These are phyloP conservation scores for Talaromyces marneffei DNA, from an alignment of 2,329 filamentous ascomycete genomes.

Conservation along the genomic window DNA sequence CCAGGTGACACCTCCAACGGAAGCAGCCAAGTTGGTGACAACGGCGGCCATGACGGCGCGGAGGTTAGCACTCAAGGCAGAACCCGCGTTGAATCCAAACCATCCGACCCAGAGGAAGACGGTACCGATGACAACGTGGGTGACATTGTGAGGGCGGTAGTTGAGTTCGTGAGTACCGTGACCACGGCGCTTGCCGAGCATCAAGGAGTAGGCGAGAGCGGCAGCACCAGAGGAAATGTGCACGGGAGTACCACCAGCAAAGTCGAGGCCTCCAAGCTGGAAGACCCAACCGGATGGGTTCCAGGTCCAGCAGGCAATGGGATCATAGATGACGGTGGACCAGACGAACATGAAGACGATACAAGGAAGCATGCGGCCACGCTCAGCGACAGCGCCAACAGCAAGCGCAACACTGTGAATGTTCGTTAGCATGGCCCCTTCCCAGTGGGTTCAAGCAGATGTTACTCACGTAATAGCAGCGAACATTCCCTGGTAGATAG, in stretches of 20 bases:
- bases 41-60: conserved; percentile 81
- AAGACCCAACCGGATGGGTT: conserved; percentile 76
- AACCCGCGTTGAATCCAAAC: conserved; percentile 92
- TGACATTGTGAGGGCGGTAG: conserved; percentile 88
- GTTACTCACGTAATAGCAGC: conserved; percentile 71
- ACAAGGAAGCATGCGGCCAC: conserved; percentile 80
- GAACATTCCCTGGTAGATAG: conserved; percentile 58
- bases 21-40: conserved; percentile 79
- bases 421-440: neutral
- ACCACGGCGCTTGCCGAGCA: conserved; percentile 78
- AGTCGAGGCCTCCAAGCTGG: conserved; percentile 75
- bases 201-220: conserved; percentile 82
- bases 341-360: conserved; percentile 92
- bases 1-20: conserved; percentile 81
- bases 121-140: conserved; percentile 84
- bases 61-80: conserved; percentile 72
- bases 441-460: neutral
- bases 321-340: conserved; percentile 84
- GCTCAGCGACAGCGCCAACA: conserved; percentile 77
- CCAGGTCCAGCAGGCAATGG: conserved; percentile 94
- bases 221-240: conserved; percentile 80
- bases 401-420: conserved; percentile 68
- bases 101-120: conserved; percentile 94
- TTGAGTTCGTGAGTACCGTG: conserved; percentile 84
- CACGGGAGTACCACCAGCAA: conserved; percentile 83